Evolutionary conservation across 441 rosid genomes (phyloP), one percentile per base, ranked within the genome.

Genomic region (Euphorbia schlechtendalii): DNA sequence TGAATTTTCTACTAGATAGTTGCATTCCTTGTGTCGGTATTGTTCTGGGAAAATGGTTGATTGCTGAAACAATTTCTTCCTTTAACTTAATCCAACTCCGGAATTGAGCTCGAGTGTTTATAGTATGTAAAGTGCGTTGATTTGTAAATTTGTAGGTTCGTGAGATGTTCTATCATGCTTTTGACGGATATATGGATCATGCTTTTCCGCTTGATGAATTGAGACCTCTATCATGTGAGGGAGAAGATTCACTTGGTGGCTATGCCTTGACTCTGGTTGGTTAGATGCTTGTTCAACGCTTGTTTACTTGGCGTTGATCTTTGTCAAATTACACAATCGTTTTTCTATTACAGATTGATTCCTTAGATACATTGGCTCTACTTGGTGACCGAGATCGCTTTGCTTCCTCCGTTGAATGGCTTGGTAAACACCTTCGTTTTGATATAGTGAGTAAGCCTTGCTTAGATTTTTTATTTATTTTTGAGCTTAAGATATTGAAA

Each of bases 151-250:
- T 70, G 20, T 73, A 94, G 99, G 99, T 94, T 64, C 96, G 84
- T 49, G 98, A 76, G 72, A 94, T 94, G 99, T 91, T 94, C 82
- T 91, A 94, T 81, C 99, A 89, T 76, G 96, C 96, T 38, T 94
- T 94, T 66, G 78, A 89, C 79, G 99, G 99, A 69, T 94, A 91
- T 68, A 91, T 94, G 98, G 85, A 87, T 59, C 79, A 94, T 72
- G 99, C 98, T 40, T 94, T 94, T 76, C 99, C 98, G 4, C 90
- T 79, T 41, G 99, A 94, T 76, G 99, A 94, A 75, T 76, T 94
- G 70, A 89, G 74, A 67, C 98, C 98, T 49, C 72, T 89, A 17
- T 85, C 99, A 0, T 91, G 99, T 73, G 77, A 74, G 72, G 99
- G 99, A 61, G 99, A 89, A 84, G 96, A 94, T 76, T 78, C 92